These are phyloP conservation scores for Ceratorhiza oryzae-sativae DNA, from an alignment of 1,284 basidiomycete species.

Conservation along the genomic window DNA sequence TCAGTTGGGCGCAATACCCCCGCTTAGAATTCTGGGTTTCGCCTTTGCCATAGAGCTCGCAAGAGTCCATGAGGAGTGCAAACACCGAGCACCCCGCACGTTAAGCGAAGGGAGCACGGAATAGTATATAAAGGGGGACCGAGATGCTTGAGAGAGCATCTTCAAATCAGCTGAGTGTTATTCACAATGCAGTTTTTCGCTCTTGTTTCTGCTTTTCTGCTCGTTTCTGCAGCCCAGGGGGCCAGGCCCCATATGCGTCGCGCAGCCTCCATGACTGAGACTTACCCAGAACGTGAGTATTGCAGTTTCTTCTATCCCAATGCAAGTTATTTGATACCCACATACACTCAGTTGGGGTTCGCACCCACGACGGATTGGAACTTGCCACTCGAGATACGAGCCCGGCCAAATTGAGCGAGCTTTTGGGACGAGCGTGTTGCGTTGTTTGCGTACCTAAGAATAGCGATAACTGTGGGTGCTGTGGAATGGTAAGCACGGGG, in stretches of 20 bases:
- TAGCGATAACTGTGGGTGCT: slow-evolving; percentile 35
- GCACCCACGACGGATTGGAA: slow-evolving; percentile 4
- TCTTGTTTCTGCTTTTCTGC: neutral
- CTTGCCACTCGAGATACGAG: slow-evolving; percentile 19
- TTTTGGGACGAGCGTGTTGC: slow-evolving; percentile 33
- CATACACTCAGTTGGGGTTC: neutral
- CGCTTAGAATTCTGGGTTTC: no score
- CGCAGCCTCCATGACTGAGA: neutral
- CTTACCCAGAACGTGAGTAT: slow-evolving; percentile 28
- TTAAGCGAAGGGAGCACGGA: neutral
- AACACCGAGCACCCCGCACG: neutral
- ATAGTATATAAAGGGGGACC: neutral
- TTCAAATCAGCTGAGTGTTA: neutral
- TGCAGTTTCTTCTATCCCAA: neutral
- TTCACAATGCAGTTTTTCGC: slow-evolving; percentile 6
- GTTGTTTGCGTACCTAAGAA: slow-evolving; percentile 9
- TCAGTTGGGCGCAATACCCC: neutral
- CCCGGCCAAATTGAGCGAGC: slow-evolving; percentile 25
- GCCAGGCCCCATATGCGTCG: slow-evolving; percentile 6
- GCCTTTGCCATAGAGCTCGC: no score
- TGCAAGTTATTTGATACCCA: neutral
- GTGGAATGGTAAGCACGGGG: slow-evolving; percentile 15
- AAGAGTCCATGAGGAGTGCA: neutral
- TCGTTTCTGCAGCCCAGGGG: neutral
- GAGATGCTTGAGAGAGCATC: neutral